Percentiles rank a stretch among this genome's conserved stretches.
Evolutionary conservation across 768 basidiomycete genomes (phyloP).

Genomic region (Coprinopsis marcescibilis): DNA sequence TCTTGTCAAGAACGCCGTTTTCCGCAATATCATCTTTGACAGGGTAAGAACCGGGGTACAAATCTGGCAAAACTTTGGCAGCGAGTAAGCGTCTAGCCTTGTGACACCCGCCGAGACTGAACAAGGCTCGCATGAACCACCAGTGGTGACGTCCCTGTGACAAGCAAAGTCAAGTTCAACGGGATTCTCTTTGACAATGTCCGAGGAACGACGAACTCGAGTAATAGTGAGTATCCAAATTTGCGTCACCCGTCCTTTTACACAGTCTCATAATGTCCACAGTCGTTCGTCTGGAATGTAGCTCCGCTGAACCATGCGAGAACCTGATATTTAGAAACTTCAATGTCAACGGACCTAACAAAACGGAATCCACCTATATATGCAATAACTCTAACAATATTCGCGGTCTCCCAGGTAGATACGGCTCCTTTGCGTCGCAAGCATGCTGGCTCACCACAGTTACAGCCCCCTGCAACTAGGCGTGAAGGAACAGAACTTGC

Average conservation of each 20-base stretch:
- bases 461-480: no score
- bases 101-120: no score
- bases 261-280: no score
- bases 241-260: neutral
- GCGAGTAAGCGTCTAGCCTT: conserved; percentile 15
- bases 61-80: conserved; percentile 48
- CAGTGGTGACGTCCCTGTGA: conserved; percentile 34
- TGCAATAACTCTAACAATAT: conserved; percentile 43
- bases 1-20: conserved; percentile 37
- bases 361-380: conserved; percentile 31
- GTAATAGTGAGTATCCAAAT: conserved; percentile 20
- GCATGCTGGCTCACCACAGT: no score
- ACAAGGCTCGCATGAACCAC: conserved; percentile 20
- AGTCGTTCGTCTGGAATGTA: conserved; percentile 51
- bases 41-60: conserved; percentile 41
- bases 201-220: conserved; percentile 40
- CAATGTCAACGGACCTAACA: conserved; percentile 31
- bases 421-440: neutral
- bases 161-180: conserved; percentile 40
- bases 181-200: conserved; percentile 41
- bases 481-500: no score
- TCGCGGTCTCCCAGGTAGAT: conserved; percentile 29
- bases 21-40: conserved; percentile 39
- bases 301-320: conserved; percentile 39
- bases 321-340: conserved; percentile 38